Evolutionary conservation across 805 yeast genomes (phyloP).

Genomic region (Cyberlindnera saturnus): DNA sequence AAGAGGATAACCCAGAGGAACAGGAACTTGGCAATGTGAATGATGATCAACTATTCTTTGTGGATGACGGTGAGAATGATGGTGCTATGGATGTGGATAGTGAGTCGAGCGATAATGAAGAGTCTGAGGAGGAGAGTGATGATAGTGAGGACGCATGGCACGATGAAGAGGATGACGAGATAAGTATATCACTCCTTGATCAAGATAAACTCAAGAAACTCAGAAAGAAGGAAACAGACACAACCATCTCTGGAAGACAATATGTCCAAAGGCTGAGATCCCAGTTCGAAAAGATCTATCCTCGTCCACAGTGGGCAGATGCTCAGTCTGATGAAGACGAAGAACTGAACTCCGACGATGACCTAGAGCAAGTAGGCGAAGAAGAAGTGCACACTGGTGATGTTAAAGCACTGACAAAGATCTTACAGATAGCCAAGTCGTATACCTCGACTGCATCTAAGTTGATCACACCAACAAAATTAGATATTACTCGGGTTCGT

Average conservation of each 20-base stretch:
- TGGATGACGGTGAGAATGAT: constrained; percentile 35
- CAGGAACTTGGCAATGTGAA: constrained; percentile 29
- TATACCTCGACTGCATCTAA: constrained; percentile 36
- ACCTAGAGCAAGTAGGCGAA: constrained; percentile 24
- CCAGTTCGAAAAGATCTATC: constrained; percentile 69
- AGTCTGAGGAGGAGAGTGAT: constrained; percentile 22
- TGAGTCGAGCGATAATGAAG: constrained; percentile 23
- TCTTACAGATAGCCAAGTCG: constrained; percentile 33
- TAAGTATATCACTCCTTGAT: constrained; percentile 52
- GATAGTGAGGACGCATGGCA: constrained; percentile 58
- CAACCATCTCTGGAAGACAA: constrained; percentile 47
- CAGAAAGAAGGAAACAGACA: constrained; percentile 53
- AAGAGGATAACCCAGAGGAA: constrained; percentile 24
- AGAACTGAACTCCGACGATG: constrained; percentile 25
- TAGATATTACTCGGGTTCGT: constrained; percentile 75
- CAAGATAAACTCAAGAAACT: constrained; percentile 65
- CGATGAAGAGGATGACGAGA: constrained; percentile 85
- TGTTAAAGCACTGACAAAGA: constrained; percentile 33
- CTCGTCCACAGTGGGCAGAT: constrained; percentile 80
- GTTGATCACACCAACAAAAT: constrained; percentile 59
- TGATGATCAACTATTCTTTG: constrained; percentile 48
- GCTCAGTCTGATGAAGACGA: constrained; percentile 17
- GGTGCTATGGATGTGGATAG: neutral
- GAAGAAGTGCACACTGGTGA: constrained; percentile 32
- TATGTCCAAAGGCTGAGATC: constrained; percentile 61